Conservation (phyloP, 306 rosid species). For the Sesbania bispinosa region DNA sequence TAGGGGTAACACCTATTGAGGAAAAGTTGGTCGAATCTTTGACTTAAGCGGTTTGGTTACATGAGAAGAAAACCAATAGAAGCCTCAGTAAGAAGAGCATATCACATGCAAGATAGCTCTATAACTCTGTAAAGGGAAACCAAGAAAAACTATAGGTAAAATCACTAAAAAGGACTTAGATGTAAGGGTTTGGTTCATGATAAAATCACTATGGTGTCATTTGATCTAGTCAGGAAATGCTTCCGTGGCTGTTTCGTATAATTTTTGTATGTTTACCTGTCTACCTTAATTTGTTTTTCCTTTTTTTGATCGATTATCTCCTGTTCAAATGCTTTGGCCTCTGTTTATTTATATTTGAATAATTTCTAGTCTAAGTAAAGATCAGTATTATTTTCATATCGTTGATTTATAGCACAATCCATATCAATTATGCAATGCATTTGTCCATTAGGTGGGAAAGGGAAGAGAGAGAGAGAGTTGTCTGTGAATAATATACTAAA, state of each 20-base stretch:
- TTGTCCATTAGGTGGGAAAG: not conserved
- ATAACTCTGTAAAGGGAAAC: not conserved
- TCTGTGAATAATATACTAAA: too few species aligned
- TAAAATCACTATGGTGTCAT: not conserved
- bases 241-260: not conserved
- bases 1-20: not conserved
- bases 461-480: not conserved
- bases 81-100: not conserved
- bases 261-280: not conserved
- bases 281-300: not conserved
- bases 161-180: not conserved
- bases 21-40: not conserved
- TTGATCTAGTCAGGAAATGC: not conserved
- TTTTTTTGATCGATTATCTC: not conserved
- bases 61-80: not conserved
- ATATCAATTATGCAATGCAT: conserved; percentile 3
- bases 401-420: not conserved
- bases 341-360: not conserved
- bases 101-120: not conserved
- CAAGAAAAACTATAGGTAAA: not conserved
- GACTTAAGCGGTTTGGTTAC: not conserved
- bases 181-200: not conserved
- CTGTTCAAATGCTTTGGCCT: not conserved
- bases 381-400: not conserved
- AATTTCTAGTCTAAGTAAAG: not conserved